Conservation (phyloP, 768 basidiomycete genomes). For the Lepiota subincarnata region DNA sequence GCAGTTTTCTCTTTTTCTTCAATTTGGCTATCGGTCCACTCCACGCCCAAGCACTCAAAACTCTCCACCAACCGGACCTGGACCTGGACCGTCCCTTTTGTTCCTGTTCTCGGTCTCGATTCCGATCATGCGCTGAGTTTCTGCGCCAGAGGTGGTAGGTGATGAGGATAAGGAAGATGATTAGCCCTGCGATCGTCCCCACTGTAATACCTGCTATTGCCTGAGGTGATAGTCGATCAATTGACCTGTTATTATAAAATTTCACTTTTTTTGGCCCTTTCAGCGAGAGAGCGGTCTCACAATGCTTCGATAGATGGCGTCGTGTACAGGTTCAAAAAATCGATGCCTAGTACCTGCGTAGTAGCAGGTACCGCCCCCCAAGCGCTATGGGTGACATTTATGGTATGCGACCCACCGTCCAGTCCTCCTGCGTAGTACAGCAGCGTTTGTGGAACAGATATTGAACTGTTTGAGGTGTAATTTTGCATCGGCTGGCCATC, state of each 20-base stretch:
- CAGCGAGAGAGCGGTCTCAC: slow-evolving; percentile 8
- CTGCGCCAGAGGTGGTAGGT: not conserved
- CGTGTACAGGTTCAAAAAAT: slow-evolving; percentile 28
- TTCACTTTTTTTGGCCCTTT: not conserved
- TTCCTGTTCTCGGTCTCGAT: not conserved
- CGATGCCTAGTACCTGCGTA: slow-evolving; percentile 20
- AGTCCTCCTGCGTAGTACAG: slow-evolving; percentile 27
- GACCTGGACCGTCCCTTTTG: too few relatives aligned
- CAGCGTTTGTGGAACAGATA: slow-evolving; percentile 23
- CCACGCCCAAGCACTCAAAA: too few relatives aligned
- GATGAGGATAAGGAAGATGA: not conserved
- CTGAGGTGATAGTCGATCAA: not conserved
- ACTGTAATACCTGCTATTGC: slow-evolving; percentile 4
- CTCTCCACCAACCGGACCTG: too few relatives aligned
- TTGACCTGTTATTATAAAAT: not conserved
- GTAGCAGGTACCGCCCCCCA: slow-evolving; percentile 12
- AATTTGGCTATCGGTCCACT: not conserved
- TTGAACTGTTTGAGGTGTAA: slow-evolving; percentile 17
- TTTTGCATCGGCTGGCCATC: slow-evolving; percentile 19
- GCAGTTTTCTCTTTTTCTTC: not conserved
- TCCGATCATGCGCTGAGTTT: not conserved
- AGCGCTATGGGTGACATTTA: slow-evolving; percentile 11
- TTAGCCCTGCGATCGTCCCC: not conserved
- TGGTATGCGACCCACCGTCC: slow-evolving; percentile 24
- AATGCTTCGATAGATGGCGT: slow-evolving; percentile 19